Conservation (phyloP, 2,329 filamentous ascomycete genomes). For the Neurospora crassa region DNA sequence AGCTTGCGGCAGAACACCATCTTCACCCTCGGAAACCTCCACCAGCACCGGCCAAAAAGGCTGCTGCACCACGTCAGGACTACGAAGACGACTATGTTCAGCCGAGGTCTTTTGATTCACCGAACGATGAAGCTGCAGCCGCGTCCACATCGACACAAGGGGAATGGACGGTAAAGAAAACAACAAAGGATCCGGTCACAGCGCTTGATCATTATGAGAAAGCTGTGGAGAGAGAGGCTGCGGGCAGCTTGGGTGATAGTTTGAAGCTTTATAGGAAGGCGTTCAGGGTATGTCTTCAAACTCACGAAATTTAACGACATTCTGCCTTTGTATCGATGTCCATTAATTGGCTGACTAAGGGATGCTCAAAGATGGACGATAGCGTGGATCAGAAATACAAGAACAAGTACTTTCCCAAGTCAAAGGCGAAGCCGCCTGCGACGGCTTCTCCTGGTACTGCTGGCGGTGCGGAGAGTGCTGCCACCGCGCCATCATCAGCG, state of each 20-base stretch:
- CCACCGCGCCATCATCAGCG: constrained; percentile 25
- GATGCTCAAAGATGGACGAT: constrained; percentile 57
- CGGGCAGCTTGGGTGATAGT: constrained; percentile 83
- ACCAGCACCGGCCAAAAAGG: constrained; percentile 16
- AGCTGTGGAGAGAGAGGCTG: constrained; percentile 78
- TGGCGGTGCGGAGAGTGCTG: constrained; percentile 39
- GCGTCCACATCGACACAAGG: constrained; percentile 13
- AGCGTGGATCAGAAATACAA: constrained; percentile 79
- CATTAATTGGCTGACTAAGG: neutral
- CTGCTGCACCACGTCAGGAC: constrained; percentile 15
- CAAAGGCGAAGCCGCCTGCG: neutral
- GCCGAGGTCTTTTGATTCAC: constrained; percentile 27
- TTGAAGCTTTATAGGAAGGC: constrained; percentile 81
- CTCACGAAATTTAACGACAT: neutral
- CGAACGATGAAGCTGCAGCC: constrained; percentile 9
- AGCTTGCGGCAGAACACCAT: neutral
- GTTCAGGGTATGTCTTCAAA: constrained; percentile 55
- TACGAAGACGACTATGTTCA: constrained; percentile 28
- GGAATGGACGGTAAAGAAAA: constrained; percentile 17
- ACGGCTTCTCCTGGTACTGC: constrained; percentile 39
- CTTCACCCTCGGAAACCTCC: constrained; percentile 7
- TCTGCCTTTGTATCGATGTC: neutral
- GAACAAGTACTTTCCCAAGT: constrained; percentile 76
- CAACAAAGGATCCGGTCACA: constrained; percentile 47
- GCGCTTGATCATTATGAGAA: constrained; percentile 89